Percentiles rank a stretch among this genome's conserved stretches.
phyloP scores from a whole-genome alignment of 305 asterid genomes.

The Solanum hybrid region DNA sequence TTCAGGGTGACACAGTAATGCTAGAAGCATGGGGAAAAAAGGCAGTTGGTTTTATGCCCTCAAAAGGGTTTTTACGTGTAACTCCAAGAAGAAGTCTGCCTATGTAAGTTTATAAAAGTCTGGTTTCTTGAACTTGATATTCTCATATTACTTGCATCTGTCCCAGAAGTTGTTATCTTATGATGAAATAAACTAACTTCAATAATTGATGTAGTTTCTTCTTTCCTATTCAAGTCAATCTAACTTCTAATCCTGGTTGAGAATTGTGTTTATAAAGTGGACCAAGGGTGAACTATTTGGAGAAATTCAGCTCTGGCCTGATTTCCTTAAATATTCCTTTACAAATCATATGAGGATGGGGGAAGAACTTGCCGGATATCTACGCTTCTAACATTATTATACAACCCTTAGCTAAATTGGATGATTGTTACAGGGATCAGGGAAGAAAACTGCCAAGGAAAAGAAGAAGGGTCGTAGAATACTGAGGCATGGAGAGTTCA shows the following conservation, averaged over 20 bases:
- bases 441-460: constrained; percentile 53
- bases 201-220: not conserved
- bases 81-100: constrained; percentile 55
- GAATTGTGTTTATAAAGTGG: not conserved
- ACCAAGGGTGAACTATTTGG: not conserved
- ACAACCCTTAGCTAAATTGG: not conserved
- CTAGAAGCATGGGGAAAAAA: constrained; percentile 83
- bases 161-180: not conserved
- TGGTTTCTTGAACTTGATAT: not conserved
- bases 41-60: constrained; percentile 90
- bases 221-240: not conserved
- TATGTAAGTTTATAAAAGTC: constrained; percentile 35
- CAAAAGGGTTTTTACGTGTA: constrained; percentile 60
- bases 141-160: not conserved
- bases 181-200: not conserved
- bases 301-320: not conserved
- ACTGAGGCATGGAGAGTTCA: constrained; percentile 43
- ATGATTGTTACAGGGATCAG: constrained; percentile 34
- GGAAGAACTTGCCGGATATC: not conserved
- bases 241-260: not conserved
- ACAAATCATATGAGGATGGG: not conserved
- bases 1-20: constrained; percentile 54
- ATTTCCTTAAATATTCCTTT: not conserved
- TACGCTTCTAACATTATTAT: not conserved
- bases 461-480: constrained; percentile 60